phyloP scores from a whole-genome alignment of 2,329 filamentous ascomycete species.

The Lasiodiplodia hormozganensis region DNA sequence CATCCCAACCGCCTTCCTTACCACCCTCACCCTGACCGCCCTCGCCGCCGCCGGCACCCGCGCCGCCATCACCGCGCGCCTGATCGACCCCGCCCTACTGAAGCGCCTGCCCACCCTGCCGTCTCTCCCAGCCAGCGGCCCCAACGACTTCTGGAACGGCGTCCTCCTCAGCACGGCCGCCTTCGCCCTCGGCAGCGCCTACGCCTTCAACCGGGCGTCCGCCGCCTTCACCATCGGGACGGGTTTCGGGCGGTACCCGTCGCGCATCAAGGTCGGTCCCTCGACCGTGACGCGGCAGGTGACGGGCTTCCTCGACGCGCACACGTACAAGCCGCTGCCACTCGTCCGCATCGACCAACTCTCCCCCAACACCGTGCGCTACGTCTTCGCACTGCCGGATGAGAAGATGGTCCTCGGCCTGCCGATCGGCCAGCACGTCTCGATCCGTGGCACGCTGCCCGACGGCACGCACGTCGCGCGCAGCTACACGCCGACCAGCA shows the following conservation, averaged over 20 bases:
- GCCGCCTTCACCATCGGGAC: constrained; percentile 30
- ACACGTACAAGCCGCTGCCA: constrained; percentile 56
- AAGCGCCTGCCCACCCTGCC: neutral
- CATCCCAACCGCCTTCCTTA: neutral
- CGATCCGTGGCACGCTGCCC: constrained; percentile 61
- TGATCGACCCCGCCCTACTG: neutral
- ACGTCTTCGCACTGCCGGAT: constrained; percentile 38
- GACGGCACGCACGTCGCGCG: constrained; percentile 61
- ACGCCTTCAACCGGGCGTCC: constrained; percentile 31
- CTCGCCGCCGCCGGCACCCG: constrained; percentile 2
- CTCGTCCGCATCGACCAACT: constrained; percentile 40
- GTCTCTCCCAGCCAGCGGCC: neutral
- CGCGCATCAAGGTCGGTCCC: constrained; percentile 46
- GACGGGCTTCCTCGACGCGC: constrained; percentile 37
- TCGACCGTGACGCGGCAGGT: neutral
- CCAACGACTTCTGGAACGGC: constrained; percentile 34
- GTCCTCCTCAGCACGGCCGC: constrained; percentile 45
- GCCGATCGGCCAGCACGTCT: constrained; percentile 45
- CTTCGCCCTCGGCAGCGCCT: constrained; percentile 29
- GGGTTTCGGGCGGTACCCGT: constrained; percentile 35
- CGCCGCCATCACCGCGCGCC: neutral
- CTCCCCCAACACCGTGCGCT: constrained; percentile 35
- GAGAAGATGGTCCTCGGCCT: constrained; percentile 39
- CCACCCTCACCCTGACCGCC: neutral
- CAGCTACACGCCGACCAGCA: constrained; percentile 45